Evolutionary conservation across 768 basidiomycete genomes (phyloP).

Genomic region (Sistotremastrum suecicum): DNA sequence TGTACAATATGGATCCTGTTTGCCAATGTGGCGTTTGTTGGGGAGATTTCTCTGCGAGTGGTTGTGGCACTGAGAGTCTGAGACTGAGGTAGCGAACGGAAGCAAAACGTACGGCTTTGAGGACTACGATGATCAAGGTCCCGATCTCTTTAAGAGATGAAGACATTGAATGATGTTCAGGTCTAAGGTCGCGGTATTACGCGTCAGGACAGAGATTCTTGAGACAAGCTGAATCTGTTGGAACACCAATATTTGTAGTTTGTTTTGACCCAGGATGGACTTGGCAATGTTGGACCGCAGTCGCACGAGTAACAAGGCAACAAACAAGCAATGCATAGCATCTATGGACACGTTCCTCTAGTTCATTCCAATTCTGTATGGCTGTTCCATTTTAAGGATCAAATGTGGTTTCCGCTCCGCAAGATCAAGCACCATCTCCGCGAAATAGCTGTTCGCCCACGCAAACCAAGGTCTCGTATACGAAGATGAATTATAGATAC

Average conservation of each 20-base stretch:
- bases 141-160: constrained; percentile 64
- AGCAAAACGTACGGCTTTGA: constrained; percentile 68
- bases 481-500: constrained; percentile 38
- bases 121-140: constrained; percentile 83
- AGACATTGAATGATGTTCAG: constrained; percentile 27
- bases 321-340: background rate
- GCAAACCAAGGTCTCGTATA: constrained; percentile 73
- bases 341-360: background rate
- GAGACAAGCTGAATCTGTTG: too few relatives aligned
- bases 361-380: constrained; percentile 41
- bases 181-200: too few relatives aligned
- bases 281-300: too few relatives aligned
- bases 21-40: constrained; percentile 85
- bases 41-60: constrained; percentile 63
- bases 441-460: constrained; percentile 75
- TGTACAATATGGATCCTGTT: constrained; percentile 93
- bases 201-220: too few relatives aligned
- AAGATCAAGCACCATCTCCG: constrained; percentile 69
- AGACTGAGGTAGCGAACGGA: background rate
- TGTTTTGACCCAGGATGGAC: too few relatives aligned
- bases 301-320: too few relatives aligned
- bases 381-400: constrained; percentile 39
- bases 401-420: constrained; percentile 59
- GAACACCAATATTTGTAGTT: too few relatives aligned
- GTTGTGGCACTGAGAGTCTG: background rate